Evolutionary conservation across 192 early-diverging fungal genomes (phyloP).

Genomic region (Backusella circina): DNA sequence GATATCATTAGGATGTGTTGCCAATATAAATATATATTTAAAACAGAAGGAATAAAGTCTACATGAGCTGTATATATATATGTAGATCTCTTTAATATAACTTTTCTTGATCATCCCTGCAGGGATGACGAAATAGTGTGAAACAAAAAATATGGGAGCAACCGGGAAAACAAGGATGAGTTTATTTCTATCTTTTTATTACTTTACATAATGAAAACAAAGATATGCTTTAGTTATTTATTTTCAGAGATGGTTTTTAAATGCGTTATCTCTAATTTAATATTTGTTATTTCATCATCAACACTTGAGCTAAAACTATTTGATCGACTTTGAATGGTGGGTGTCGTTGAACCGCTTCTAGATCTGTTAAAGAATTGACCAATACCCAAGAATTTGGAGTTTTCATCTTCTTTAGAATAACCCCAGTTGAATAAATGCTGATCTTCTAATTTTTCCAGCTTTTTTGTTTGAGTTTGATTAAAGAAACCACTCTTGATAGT

Average conservation of each 20-base stretch:
- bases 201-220: neutral
- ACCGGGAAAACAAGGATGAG: neutral
- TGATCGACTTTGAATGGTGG: neutral
- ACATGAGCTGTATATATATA: neutral
- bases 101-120: neutral
- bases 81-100: neutral
- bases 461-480: neutral
- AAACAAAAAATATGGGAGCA: neutral
- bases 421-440: conserved; percentile 7
- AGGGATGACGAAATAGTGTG: neutral
- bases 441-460: conserved; percentile 1
- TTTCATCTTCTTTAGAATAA: neutral
- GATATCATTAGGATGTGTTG: too few species aligned
- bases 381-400: neutral
- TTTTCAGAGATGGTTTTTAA: neutral
- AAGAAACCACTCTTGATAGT: conserved; percentile 1
- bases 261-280: neutral
- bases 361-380: neutral
- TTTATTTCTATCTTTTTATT: neutral
- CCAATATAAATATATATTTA: too few species aligned
- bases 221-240: neutral
- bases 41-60: neutral
- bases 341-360: neutral
- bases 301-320: neutral
- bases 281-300: neutral